phyloP scores from a whole-genome alignment of 306 rosid genomes.

The Acacia melanoxylon region DNA sequence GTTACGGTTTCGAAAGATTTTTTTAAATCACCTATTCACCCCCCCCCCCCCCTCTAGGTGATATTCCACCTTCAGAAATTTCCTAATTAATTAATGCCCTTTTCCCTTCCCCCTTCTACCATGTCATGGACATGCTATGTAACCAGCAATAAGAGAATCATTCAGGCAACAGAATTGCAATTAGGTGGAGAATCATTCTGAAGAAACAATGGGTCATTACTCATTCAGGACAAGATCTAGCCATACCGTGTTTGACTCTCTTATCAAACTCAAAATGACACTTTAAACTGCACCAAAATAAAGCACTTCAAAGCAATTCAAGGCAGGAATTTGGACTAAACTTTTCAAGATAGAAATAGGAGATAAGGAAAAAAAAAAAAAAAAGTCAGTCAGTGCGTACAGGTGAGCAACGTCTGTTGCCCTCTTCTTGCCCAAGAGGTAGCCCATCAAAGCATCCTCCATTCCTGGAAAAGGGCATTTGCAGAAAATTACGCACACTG shows the following conservation, averaged over 20 bases:
- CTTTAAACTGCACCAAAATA: background rate
- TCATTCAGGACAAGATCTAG: background rate
- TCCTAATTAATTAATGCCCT: too few relatives aligned
- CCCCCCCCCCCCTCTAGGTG: too few relatives aligned
- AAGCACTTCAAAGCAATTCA: background rate
- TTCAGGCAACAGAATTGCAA: background rate
- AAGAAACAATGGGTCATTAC: background rate
- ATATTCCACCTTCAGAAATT: too few relatives aligned
- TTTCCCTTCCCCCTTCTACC: background rate
- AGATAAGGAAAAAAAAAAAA: background rate
- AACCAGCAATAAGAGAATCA: background rate
- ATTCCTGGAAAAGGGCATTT: constrained; percentile 44
- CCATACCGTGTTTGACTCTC: too few relatives aligned
- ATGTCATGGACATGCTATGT: background rate
- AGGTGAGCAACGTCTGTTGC: constrained; percentile 91
- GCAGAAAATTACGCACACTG: background rate
- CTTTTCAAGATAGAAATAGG: constrained; percentile 1
- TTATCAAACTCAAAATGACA: background rate
- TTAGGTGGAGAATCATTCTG: background rate
- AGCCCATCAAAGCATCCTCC: constrained; percentile 68
- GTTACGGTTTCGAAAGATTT: too few relatives aligned
- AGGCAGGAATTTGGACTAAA: background rate
- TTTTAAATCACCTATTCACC: too few relatives aligned
- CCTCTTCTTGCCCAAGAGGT: constrained; percentile 67
- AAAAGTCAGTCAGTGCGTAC: constrained; percentile 39